Evolutionary conservation across 164 flowering plant genomes (phyloP).

Genomic region (Kingdonia uniflora): DNA sequence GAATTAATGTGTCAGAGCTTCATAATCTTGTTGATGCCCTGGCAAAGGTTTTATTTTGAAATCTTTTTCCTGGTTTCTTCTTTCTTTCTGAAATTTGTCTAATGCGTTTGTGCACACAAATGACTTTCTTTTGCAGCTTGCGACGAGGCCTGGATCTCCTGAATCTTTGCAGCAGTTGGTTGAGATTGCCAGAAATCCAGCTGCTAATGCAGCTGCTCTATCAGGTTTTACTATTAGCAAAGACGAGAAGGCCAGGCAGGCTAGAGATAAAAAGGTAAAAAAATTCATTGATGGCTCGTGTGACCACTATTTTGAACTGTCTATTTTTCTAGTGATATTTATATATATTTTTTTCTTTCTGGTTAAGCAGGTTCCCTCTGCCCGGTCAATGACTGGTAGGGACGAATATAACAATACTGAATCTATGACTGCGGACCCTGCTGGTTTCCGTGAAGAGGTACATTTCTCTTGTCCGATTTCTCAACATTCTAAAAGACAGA

Average conservation of each 20-base stretch:
- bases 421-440: constrained; percentile 49
- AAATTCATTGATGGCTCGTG: too few species aligned
- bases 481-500: too few species aligned
- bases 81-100: too few species aligned
- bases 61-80: neutral
- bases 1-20: constrained; percentile 62
- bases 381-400: too few species aligned
- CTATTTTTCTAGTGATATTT: neutral
- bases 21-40: constrained; percentile 87
- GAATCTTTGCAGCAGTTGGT: constrained; percentile 78
- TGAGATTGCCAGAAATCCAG: constrained; percentile 72
- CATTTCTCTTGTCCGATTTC: neutral
- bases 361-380: constrained; percentile 28
- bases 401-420: too few species aligned
- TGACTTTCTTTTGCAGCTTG: constrained; percentile 40
- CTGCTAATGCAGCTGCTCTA: constrained; percentile 28
- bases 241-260: constrained; percentile 49
- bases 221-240: constrained; percentile 33
- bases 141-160: constrained; percentile 79
- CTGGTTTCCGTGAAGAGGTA: constrained; percentile 83
- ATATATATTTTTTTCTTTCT: neutral
- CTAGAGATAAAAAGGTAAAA: constrained; percentile 72
- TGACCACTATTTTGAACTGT: too few species aligned
- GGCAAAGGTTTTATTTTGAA: constrained; percentile 47
- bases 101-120: too few species aligned